Evolutionary conservation across 2,329 filamentous ascomycete genomes (phyloP), one percentile per base, ranked within the genome.

Genomic region (Raffaelea deltoideospora): DNA sequence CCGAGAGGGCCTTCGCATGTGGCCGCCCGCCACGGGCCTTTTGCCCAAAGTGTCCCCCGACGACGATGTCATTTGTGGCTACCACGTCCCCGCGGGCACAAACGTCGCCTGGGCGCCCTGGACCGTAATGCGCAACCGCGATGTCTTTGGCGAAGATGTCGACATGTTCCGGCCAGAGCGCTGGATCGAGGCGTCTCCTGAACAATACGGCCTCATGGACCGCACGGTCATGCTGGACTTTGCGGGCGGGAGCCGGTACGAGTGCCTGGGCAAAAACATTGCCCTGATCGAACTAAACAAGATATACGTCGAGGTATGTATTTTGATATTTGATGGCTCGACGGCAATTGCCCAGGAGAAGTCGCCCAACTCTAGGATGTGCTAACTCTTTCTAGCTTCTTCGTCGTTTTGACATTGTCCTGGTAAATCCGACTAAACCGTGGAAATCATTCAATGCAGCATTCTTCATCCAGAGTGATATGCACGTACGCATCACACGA

Each of bases 1-100:
- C 28, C 59, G 59, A 34, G 67, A 71, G 44, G 60, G 58, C 0
- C 48, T 69, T 15, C 55, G 67, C 0, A 54, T 68, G 18, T 59
- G 56, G 41, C 60, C 64, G 26, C 63, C 64, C 0, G 55, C 61
- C 1, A 54, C 54, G 3, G 57, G 56, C 1, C 33, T 45, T 8
- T 40, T 45, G 15, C 18, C 18, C 26, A 42, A 39, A 38, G 47
- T 52, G 2, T 53, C 59, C 13, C 58, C 60, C 7, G 46, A 50
- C 3, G 54, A 54, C 14, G 60, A 59, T 33, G 55, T 57, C 33
- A 47, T 53, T 7, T 49, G 62, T 18, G 51, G 53, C 31, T 57
- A 57, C 19, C 47, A 56, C 43, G 54, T 69, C 15, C 65, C 66
- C 0, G 58, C 51, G 30, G 65, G 65, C 19, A 63, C 60, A 2